Evolutionary conservation across 1,139 yeast genomes (phyloP), one percentile per base, ranked within the genome.

Genomic region (Protomyces arabidopsidicola): DNA sequence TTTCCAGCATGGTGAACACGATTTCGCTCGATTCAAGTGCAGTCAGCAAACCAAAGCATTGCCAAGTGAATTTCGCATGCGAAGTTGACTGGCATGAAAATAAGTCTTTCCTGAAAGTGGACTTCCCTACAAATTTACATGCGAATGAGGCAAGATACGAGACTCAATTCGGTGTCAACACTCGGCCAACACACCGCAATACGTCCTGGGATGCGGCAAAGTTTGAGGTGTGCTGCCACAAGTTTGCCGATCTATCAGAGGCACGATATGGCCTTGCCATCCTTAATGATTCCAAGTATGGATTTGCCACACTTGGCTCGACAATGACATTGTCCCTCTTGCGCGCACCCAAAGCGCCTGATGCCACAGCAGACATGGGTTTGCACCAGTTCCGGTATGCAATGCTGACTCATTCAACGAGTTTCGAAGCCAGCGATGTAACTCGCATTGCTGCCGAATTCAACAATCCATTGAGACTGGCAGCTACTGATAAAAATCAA

Each of bases 121-220:
- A 93, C 74, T 91, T 93, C 77, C 97, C 97, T 1, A 95, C 93
- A 20, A 87, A 88, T 45, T 81, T 93, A 42, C 83, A 82, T 69
- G 80, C 84, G 45, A 93, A 91, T 45, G 79, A 73, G 65, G 98
- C 97, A 1, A 83, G 84, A 64, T 93, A 89, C 74, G 98, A 93
- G 74, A 90, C 97, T 1, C 96, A 90, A 73, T 93, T 88, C 76
- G 98, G 98, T 66, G 76, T 88, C 60, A 93, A 96, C 14, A 84
- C 82, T 70, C 83, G 98, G 70, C 96, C 98, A 55, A 93, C 98
- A 0, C 98, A 91, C 74, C 91, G 80, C 77, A 93, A 93, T 73
- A 91, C 98, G 1, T 78, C 90, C 1, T 91, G 98, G 98, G 98
- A 91, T 72, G 87, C 86, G 51, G 98, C 98, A 66, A 90, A 90